Evolutionary conservation across 169 alveolate genomes (phyloP), one percentile per base, ranked within the genome.

Genomic region (Theileria annulata): DNA sequence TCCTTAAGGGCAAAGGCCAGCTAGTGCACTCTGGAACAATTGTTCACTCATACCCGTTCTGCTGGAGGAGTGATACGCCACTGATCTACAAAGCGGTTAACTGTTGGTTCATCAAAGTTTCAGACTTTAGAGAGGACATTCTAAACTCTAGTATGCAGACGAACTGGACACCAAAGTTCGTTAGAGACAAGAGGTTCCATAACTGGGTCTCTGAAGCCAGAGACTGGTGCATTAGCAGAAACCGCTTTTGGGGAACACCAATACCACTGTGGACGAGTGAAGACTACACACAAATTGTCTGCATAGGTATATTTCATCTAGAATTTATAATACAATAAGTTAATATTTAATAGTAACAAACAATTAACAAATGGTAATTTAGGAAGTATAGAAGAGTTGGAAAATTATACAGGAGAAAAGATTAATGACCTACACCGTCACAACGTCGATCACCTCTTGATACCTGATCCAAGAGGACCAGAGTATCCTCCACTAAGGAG

Each of bases 11-110:
- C 63, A 69, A 84, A 25, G 95, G 92, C 13, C 72, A 97, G 63
- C 82, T 98, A 59, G 84, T 97, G 23, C 85, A 87, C 75, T 81
- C 90, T 54, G 92, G 91, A 30, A 92, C 93, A 21, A 80, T 74
- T 68, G 91, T 83, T 51, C 99, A 98, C 91, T 94, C 97, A 30
- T 98, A 98, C 87, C 99, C 99, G 0, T 96, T 91, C 87, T 98
- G 99, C 90, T 98, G 99, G 99, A 94, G 99, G 74, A 96, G 99
- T 27, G 98, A 98, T 75, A 97, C 99, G 19, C 99, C 99, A 13
- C 92, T 98, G 54, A 96, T 97, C 21, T 98, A 98, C 91, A 94
- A 98, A 74, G 99, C 99, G 13, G 96, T 98, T 47, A 96, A 97
- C 49, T 95, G 97, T 68, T 98, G 99, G 99, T 98, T 98, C 91